Conservation (phyloP, 2,329 filamentous ascomycete species). For the Xylaria sp. region DNA sequence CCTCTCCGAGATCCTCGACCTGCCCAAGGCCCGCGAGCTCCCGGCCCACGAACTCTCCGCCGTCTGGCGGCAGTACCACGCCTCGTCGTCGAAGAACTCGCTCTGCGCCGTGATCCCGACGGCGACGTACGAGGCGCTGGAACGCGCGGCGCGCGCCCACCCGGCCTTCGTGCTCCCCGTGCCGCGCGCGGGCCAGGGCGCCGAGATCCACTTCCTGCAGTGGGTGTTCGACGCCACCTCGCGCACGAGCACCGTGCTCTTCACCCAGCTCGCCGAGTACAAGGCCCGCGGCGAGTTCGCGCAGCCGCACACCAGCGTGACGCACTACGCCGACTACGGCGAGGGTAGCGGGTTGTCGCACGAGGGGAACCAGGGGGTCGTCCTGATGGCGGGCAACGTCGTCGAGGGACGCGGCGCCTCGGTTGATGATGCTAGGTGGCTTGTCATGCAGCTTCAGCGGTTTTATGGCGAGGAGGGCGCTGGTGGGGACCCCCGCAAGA, state of each 20-base stretch:
- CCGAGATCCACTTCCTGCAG: conserved; percentile 95
- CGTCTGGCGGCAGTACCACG: conserved; percentile 91
- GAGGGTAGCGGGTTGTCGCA: conserved; percentile 54
- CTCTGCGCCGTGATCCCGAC: conserved; percentile 87
- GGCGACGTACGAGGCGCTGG: conserved; percentile 78
- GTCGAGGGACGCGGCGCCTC: conserved; percentile 79
- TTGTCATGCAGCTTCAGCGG: conserved; percentile 91
- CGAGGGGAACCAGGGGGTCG: conserved; percentile 76
- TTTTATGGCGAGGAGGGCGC: conserved; percentile 77
- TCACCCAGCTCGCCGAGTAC: conserved; percentile 93
- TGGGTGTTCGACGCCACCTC: conserved; percentile 85
- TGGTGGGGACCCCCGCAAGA: conserved; percentile 71
- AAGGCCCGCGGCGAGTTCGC: conserved; percentile 91
- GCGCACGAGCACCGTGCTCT: conserved; percentile 80
- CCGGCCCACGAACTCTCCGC: conserved; percentile 84
- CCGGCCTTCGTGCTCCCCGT: conserved; percentile 94
- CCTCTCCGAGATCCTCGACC: conserved; percentile 72
- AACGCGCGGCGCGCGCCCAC: conserved; percentile 74
- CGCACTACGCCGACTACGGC: conserved; percentile 80
- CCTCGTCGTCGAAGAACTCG: conserved; percentile 72
- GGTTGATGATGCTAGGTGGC: conserved; percentile 85
- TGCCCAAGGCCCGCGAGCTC: conserved; percentile 78
- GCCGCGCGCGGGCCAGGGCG: conserved; percentile 73
- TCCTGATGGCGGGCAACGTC: conserved; percentile 87
- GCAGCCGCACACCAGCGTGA: conserved; percentile 91